Conservation (phyloP, 495 filamentous ascomycete species). For the Sordaria brevicollis region DNA sequence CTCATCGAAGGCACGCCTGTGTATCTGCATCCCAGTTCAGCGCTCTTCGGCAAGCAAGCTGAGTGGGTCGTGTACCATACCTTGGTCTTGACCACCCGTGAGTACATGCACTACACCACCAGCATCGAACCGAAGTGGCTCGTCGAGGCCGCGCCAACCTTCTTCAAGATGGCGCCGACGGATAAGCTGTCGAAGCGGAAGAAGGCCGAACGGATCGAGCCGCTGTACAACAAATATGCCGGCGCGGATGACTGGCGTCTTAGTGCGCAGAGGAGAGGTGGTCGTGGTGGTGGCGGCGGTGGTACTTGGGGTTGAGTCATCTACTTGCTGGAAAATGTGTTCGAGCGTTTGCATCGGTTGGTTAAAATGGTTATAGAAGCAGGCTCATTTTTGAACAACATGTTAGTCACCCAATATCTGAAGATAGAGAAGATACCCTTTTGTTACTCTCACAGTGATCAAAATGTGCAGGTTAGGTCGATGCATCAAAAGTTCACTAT, state of each 20-base stretch:
- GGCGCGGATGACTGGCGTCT: slow-evolving; percentile 89
- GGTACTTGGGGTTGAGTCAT: slow-evolving; percentile 72
- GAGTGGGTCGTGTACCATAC: slow-evolving; percentile 93
- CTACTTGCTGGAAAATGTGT: background rate
- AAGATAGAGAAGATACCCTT: background rate
- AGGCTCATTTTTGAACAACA: background rate
- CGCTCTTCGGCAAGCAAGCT: slow-evolving; percentile 87
- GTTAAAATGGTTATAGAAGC: background rate
- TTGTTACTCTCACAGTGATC: background rate
- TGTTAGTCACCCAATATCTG: background rate
- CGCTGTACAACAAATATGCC: slow-evolving; percentile 80
- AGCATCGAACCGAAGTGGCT: slow-evolving; percentile 86
- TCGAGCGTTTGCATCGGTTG: background rate
- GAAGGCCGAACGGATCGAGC: slow-evolving; percentile 89
- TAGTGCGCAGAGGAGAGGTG: slow-evolving; percentile 76
- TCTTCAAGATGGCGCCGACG: slow-evolving; percentile 94
- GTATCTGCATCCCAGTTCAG: slow-evolving; percentile 82
- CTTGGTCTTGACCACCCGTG: slow-evolving; percentile 83
- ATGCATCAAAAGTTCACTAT: background rate
- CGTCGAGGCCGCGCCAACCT: slow-evolving; percentile 89
- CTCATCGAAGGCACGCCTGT: slow-evolving; percentile 91
- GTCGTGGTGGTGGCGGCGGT: slow-evolving; percentile 81
- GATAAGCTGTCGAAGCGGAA: slow-evolving; percentile 83
- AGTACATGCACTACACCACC: slow-evolving; percentile 94
- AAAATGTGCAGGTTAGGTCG: background rate